Evolutionary conservation across 169 alveolate species (phyloP).

Genomic region (Plasmodium adleri): DNA sequence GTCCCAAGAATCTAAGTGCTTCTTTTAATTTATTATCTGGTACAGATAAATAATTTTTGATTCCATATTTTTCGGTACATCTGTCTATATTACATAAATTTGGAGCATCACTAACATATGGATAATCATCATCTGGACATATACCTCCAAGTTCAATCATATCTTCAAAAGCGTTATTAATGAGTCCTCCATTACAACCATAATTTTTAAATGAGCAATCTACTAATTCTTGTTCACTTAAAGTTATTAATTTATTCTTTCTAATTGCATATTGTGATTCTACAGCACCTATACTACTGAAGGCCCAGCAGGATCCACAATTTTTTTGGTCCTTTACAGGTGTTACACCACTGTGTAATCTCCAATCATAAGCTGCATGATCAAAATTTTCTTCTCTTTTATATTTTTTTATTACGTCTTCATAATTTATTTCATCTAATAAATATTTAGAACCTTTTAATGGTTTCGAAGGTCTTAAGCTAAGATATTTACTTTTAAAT

Average conservation of each 20-base stretch:
- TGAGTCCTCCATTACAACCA: conserved; percentile 92
- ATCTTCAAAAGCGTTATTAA: conserved; percentile 86
- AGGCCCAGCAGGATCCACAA: conserved; percentile 93
- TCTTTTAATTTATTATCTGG: conserved; percentile 67
- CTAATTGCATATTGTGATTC: conserved; percentile 81
- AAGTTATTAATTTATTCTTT: conserved; percentile 28
- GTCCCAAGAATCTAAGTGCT: conserved; percentile 80
- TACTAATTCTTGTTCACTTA: conserved; percentile 92
- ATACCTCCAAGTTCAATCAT: conserved; percentile 82
- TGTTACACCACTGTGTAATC: conserved; percentile 80
- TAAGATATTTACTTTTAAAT: conserved; percentile 48
- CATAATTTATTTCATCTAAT: background rate
- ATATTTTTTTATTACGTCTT: conserved; percentile 20
- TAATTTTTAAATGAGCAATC: conserved; percentile 83
- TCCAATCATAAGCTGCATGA: conserved; percentile 78
- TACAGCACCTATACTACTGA: conserved; percentile 85
- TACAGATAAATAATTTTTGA: conserved; percentile 33
- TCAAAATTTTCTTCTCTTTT: background rate
- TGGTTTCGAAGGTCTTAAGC: background rate
- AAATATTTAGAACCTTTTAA: background rate
- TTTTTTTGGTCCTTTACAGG: conserved; percentile 85
- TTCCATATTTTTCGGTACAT: conserved; percentile 57
- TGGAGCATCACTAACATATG: conserved; percentile 80
- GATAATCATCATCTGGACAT: conserved; percentile 79
- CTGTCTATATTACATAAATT: conserved; percentile 29